A percentile compares a stretch with the other conserved stretches of the same genome.
These are phyloP conservation scores for Aspergillus candidus DNA, from an alignment of 2,329 filamentous ascomycete genomes.

Conservation along the genomic window DNA sequence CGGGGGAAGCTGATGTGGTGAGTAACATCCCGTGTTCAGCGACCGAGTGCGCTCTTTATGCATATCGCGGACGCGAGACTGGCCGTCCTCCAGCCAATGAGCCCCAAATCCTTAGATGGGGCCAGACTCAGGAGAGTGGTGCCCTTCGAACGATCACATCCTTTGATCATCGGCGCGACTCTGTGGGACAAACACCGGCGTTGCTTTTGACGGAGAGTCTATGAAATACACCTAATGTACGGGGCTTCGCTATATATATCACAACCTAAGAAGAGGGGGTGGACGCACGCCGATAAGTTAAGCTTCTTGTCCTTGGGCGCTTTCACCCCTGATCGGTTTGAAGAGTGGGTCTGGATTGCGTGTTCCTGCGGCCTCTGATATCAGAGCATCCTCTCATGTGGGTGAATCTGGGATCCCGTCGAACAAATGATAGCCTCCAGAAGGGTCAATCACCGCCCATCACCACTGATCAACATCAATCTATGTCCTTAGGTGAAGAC, in stretches of 20 bases:
- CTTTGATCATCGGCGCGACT: too few relatives aligned
- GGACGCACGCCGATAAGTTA: slow-evolving; percentile 3
- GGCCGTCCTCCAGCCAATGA: too few relatives aligned
- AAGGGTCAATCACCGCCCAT: slow-evolving; percentile 12
- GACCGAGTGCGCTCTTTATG: too few relatives aligned
- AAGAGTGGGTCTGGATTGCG: slow-evolving; percentile 18
- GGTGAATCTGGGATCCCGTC: not conserved
- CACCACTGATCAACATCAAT: slow-evolving; percentile 10
- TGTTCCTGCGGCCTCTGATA: slow-evolving; percentile 13
- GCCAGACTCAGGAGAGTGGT: too few relatives aligned
- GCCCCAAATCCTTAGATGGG: too few relatives aligned
- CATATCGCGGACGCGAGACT: too few relatives aligned
- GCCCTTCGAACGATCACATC: too few relatives aligned
- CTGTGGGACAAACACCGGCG: too few relatives aligned
- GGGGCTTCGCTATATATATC: slow-evolving; percentile 6
- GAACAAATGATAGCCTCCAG: slow-evolving; percentile 10
- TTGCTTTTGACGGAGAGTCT: too few relatives aligned
- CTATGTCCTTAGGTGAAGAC: slow-evolving; percentile 6
- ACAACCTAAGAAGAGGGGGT: not conserved
- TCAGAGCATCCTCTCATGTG: slow-evolving; percentile 8
- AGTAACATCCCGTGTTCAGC: too few relatives aligned
- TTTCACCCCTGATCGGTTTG: slow-evolving; percentile 8
- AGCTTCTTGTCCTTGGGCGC: slow-evolving; percentile 9
- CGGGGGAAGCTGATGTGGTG: too few relatives aligned
- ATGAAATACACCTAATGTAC: too few relatives aligned